phyloP scores from a whole-genome alignment of 495 filamentous ascomycete genomes.

The Friedmanniomyces simplex region DNA sequence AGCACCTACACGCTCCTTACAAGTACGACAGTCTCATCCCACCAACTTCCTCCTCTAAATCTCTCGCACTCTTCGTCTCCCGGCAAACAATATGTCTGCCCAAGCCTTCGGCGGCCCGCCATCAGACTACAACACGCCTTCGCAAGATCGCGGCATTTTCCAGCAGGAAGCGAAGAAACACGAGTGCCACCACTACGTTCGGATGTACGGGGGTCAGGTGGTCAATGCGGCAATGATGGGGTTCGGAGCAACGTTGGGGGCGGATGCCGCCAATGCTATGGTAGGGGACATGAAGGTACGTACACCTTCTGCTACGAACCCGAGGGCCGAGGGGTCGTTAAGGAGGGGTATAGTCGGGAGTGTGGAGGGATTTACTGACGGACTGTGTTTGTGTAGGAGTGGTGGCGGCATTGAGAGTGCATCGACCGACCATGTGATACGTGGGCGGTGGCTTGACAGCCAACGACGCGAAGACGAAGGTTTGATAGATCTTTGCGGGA shows the following conservation, averaged over 20 bases:
- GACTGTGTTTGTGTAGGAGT: background rate
- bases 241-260: constrained; percentile 11
- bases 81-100: constrained; percentile 1
- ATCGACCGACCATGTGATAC: background rate
- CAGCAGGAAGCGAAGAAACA: constrained; percentile 6
- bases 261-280: constrained; percentile 10
- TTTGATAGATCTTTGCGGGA: no score
- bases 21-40: background rate
- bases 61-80: background rate
- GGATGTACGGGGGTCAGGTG: constrained; percentile 15
- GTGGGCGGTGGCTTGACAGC: no score
- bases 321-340: no score
- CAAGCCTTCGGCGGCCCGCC: constrained; percentile 5
- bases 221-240: constrained; percentile 12
- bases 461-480: no score
- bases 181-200: constrained; percentile 10
- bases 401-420: background rate
- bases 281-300: constrained; percentile 13
- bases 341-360: no score
- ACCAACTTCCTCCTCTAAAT: background rate
- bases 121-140: constrained; percentile 12
- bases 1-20: no score
- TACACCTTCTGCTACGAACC: no score
- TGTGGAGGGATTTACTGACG: background rate
- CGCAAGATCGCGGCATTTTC: constrained; percentile 16